Percentiles rank a stretch among this genome's conserved stretches.
Evolutionary conservation across 805 yeast species (phyloP).

Genomic region (Tetrapisispora taiwanensis): DNA sequence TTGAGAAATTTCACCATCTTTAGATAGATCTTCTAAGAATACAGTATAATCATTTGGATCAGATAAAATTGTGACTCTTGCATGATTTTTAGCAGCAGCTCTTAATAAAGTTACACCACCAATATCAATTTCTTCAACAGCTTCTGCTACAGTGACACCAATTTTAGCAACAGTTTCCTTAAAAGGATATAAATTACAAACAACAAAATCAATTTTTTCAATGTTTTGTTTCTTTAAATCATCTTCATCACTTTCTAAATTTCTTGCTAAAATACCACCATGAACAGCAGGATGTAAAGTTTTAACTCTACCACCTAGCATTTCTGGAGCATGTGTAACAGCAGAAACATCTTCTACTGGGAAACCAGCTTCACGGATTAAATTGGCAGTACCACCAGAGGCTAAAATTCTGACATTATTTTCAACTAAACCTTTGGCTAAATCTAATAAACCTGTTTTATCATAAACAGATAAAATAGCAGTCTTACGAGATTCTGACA

Average conservation of each 20-base stretch:
- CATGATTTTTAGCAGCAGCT: slow-evolving; percentile 98
- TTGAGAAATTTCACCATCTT: slow-evolving; percentile 56
- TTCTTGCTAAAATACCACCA: slow-evolving; percentile 93
- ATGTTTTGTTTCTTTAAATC: slow-evolving; percentile 85
- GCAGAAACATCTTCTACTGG: slow-evolving; percentile 92
- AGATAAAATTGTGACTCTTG: slow-evolving; percentile 88
- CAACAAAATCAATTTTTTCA: slow-evolving; percentile 92
- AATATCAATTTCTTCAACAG: slow-evolving; percentile 96
- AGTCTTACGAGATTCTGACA: slow-evolving; percentile 47
- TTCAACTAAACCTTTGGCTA: slow-evolving; percentile 88
- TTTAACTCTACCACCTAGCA: slow-evolving; percentile 97
- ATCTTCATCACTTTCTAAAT: slow-evolving; percentile 79
- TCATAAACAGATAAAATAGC: slow-evolving; percentile 96
- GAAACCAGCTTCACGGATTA: slow-evolving; percentile 95
- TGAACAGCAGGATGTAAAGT: slow-evolving; percentile 98
- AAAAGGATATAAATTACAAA: slow-evolving; percentile 96
- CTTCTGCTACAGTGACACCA: slow-evolving; percentile 92
- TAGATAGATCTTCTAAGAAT: slow-evolving; percentile 70
- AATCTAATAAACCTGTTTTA: slow-evolving; percentile 90
- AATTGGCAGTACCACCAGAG: slow-evolving; percentile 92
- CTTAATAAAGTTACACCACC: slow-evolving; percentile 96
- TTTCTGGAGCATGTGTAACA: slow-evolving; percentile 97
- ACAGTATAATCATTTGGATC: slow-evolving; percentile 90
- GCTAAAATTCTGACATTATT: slow-evolving; percentile 88
- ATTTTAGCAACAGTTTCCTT: slow-evolving; percentile 93